Percentiles rank a stretch among this genome's conserved stretches.
Conservation (phyloP, 345 rosid genomes). For the Crucihimalaya himalaica region DNA sequence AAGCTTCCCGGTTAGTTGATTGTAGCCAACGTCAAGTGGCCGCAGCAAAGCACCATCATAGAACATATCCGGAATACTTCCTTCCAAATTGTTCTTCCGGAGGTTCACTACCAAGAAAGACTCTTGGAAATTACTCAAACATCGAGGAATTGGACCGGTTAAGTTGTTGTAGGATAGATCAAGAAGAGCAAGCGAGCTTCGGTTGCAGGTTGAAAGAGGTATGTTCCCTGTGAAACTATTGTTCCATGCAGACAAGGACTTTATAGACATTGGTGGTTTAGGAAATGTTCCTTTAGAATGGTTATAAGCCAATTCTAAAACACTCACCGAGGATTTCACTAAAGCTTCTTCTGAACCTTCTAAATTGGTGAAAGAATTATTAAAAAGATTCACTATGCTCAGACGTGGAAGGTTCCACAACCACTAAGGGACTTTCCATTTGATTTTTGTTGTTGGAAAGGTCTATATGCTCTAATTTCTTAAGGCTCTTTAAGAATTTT, state of each 20-base stretch:
- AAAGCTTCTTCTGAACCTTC: not conserved
- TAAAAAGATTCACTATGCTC: not conserved
- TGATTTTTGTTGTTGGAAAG: not conserved
- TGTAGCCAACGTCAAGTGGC: slow-evolving; percentile 15
- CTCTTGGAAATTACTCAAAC: not conserved
- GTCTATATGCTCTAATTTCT: not conserved
- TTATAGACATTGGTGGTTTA: not conserved
- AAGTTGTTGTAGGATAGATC: slow-evolving; percentile 9
- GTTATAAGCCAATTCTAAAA: not conserved
- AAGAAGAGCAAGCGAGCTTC: not conserved
- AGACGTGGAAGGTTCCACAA: not conserved
- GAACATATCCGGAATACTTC: not conserved
- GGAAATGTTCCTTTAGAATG: not conserved
- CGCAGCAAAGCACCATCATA: not conserved
- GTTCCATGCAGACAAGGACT: not conserved
- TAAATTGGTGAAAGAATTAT: not conserved
- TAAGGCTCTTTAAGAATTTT: not conserved
- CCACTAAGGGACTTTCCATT: not conserved
- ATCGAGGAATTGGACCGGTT: not conserved
- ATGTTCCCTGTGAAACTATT: slow-evolving; percentile 10
- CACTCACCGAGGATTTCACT: not conserved
- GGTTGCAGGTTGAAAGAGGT: not conserved
- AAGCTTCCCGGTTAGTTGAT: not conserved
- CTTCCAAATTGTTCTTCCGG: slow-evolving; percentile 10
- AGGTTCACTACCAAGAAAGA: not conserved